Conservation (phyloP, 495 filamentous ascomycete genomes). For the Tirmania nivea region DNA sequence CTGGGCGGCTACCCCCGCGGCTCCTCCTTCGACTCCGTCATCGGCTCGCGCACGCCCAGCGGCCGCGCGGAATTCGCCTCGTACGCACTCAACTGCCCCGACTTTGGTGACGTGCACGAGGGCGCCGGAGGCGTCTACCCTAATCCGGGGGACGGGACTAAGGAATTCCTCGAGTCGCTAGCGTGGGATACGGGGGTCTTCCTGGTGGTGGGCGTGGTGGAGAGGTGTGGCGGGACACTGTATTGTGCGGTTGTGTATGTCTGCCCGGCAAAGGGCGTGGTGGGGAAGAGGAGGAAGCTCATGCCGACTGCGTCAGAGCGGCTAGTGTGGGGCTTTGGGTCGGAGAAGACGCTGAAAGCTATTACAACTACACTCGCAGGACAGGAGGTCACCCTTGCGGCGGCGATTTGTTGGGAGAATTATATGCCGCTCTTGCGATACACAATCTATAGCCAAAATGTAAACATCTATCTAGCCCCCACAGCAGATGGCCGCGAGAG, state of each 20-base stretch:
- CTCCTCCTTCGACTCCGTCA: conserved; percentile 49
- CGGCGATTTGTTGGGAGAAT: conserved; percentile 94
- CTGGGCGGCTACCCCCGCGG: conserved; percentile 82
- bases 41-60: conserved; percentile 42
- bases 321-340: conserved; percentile 77
- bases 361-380: conserved; percentile 61
- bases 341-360: conserved; percentile 55
- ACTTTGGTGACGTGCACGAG: conserved; percentile 56
- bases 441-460: conserved; percentile 69
- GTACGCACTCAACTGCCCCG: conserved; percentile 60
- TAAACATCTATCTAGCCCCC: conserved; percentile 80
- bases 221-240: conserved; percentile 55
- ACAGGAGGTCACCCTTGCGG: conserved; percentile 47
- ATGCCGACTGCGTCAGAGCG: conserved; percentile 84
- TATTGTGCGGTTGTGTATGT: conserved; percentile 76
- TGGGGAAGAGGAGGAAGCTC: conserved; percentile 84
- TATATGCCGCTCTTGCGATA: conserved; percentile 79
- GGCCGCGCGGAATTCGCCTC: conserved; percentile 67
- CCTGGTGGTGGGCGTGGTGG: conserved; percentile 56
- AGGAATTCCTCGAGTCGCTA: conserved; percentile 55
- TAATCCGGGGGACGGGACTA: conserved; percentile 53
- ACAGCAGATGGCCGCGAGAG: conserved; percentile 72
- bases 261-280: conserved; percentile 42
- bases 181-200: conserved; percentile 60
- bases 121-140: conserved; percentile 16